phyloP scores from a whole-genome alignment of 2,329 filamentous ascomycete species.

The Penicillium decumbens region DNA sequence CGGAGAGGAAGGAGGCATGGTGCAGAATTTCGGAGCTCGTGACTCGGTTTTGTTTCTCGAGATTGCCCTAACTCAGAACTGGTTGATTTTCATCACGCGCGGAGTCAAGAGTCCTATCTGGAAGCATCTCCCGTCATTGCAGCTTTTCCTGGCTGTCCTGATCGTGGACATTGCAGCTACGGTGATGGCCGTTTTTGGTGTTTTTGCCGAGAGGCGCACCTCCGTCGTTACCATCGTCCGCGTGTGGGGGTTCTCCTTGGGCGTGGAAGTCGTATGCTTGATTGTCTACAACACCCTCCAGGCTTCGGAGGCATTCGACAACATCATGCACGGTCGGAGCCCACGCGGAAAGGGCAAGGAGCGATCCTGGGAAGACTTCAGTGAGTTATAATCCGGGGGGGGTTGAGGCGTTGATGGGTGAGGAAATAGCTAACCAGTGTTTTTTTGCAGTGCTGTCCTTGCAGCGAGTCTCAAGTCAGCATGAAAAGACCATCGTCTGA shows the following conservation, averaged over 20 bases:
- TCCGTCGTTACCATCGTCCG: slow-evolving; percentile 79
- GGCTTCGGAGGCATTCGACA: slow-evolving; percentile 76
- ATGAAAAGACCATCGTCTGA: slow-evolving; percentile 67
- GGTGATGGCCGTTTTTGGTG: slow-evolving; percentile 80
- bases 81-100: slow-evolving; percentile 93
- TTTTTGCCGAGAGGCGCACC: slow-evolving; percentile 66
- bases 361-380: slow-evolving; percentile 81
- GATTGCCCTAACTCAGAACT: slow-evolving; percentile 88
- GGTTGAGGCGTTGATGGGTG: neutral
- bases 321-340: slow-evolving; percentile 87
- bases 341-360: slow-evolving; percentile 75
- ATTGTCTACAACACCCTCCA: slow-evolving; percentile 82
- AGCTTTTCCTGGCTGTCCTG: slow-evolving; percentile 71
- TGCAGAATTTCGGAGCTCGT: slow-evolving; percentile 79
- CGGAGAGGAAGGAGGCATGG: slow-evolving; percentile 70
- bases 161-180: slow-evolving; percentile 79
- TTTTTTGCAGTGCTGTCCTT: slow-evolving; percentile 66
- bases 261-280: slow-evolving; percentile 66
- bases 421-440: slow-evolving; percentile 45
- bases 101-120: slow-evolving; percentile 89
- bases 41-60: slow-evolving; percentile 84
- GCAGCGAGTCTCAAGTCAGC: slow-evolving; percentile 84
- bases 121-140: slow-evolving; percentile 84
- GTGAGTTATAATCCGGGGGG: slow-evolving; percentile 51
- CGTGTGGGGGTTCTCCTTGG: slow-evolving; percentile 88